Evolutionary conservation across 2,329 filamentous ascomycete genomes (phyloP), one percentile per base, ranked within the genome.

Genomic region (Penicillium expansum): DNA sequence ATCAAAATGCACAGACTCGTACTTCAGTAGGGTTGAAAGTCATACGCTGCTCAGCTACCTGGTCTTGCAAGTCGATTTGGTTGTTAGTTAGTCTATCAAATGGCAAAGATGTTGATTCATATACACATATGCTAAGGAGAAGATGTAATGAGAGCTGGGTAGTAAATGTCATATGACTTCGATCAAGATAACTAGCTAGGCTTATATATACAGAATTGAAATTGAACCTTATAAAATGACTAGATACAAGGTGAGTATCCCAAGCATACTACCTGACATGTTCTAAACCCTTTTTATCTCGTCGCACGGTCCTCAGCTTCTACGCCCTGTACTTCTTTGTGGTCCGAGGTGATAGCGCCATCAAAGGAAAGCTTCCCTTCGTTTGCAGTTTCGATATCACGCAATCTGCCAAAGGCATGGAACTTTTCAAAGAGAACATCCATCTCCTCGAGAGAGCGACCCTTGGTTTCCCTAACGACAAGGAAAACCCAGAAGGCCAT

Each of bases 371-470:
- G 29, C 43, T 47, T 47, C 8, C 18, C 5, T 22, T 47, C 43
- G 5, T 20, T 5, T 7, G 29, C 13, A 16, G 13, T 47, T 33
- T 33, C 29, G 29, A 47, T 3, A 16, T 47, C 43, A 32, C 1
- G 29, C 1, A 47, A 16, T 16, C 8, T 20, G 18, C 43, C 43
- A 22, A 47, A 32, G 18, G 43, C 43, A n/a, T 47, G 43, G 43
- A 47, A 47, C 29, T 47, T 47, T 13, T 47, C 43, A 9, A 47
- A 47, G 29, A 47, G 43, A 3, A 33, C 18, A 6, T 16, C 43
- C 43, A 47, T 47, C 43, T 47, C 43, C 43, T 47, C 43, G 13
- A 47, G 43, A 11, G 43, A 47, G 43, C 43, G 43, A 33, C 43
- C 43, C 43, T 47, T 47, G 4, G 43, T 47, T 47, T 47, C 43